Evolutionary conservation across 805 yeast species (phyloP), one percentile per base, ranked within the genome.

Genomic region (Kodamaea jinghongensis): DNA sequence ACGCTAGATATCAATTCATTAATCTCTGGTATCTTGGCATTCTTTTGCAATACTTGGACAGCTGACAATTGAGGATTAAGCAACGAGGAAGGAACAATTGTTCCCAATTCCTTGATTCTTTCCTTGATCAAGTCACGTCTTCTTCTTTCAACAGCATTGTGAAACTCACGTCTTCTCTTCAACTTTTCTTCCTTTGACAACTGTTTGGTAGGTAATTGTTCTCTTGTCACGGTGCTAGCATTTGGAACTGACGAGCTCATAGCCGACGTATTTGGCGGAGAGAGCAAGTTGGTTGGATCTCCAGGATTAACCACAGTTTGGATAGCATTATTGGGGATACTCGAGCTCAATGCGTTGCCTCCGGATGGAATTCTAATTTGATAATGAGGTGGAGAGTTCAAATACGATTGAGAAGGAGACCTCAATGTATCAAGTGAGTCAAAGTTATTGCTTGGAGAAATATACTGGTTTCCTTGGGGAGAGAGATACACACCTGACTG

Each of bases 121-220:
- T 86, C 95, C 58, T 90, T 89, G 54, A 90, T 90, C 50, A 87
- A 71, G 59, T 91, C 98, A 46, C 98, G 73, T 55, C 98, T 75
- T 50, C 96, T 73, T 52, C 96, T 75, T 61, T 90, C 98, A 4
- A 90, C 97, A 1, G 96, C 96, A 56, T 90, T 90, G 60, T 90
- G 98, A 46, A 88, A 82, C 56, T 89, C 96, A 44, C 96, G 68
- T 46, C 96, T 74, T 46, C 96, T 73, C 45, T 79, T 76, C 39
- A 85, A 59, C 54, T 84, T 85, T 43, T 83, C 88, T 38, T 84
- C 95, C 52, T 78, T 79, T 3, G 75, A 61, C 46, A 70, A 51
- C 40, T 61, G 70, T 41, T 63, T 67, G 3, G 69, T 55, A 6
- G 65, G 54, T 4, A 51, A 41, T 0, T 46, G 23, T 2, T 51